Base-by-base conservation (phyloP, 31 red algal species). In the Endocladia muricata region DNA sequence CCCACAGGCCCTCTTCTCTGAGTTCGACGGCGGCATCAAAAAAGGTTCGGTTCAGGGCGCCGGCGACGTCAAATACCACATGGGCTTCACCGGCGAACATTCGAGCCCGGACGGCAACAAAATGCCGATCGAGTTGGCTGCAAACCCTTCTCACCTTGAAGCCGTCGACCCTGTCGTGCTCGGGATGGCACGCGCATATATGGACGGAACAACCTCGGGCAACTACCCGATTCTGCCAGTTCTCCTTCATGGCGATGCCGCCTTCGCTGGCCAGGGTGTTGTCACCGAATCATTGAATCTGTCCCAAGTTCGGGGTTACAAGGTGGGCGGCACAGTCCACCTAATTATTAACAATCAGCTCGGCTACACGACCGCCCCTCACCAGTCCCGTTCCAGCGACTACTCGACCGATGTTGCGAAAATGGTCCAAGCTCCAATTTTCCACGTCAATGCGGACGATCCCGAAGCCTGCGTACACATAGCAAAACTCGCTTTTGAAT, bases 341-440 rank as follows among this genome's bases (percentile, higher is more conserved):
- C 19, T 80, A 17, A 62, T 80, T 2, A 32, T 80, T 4, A 80
- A 80, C 61, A 80, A 80, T 71, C 76, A 80, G 56, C 37, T 80
- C 55, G 76, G 76, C 26, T 80, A 72, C 26, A 80, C 76, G 61
- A 80, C 76, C 19, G 61, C 33, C 19, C 76, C 76, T 36, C 31
- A 41, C 9, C 31, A 84, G 25, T 80, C 74, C 37, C 58, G 90
- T 15, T 93, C 90, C 23, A 82, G 74, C 28, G 74, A 73, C 9
- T 93, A 93, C 58, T 64, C 85, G 17, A 93, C 90, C 3, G 90
- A 93, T 47, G 75, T 93, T 0, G 90, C 88, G 11, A 93, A 93
- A 49, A 41, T 55, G 36, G 75, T 93, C 41, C 74, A 77, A 28
- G 59, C 82, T 26, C 90, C 90, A n/a, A 90, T 93, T 22, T 93